These are phyloP conservation scores for Amniculicola lignicola DNA, from an alignment of 495 filamentous ascomycete species.

Conservation along the genomic window DNA sequence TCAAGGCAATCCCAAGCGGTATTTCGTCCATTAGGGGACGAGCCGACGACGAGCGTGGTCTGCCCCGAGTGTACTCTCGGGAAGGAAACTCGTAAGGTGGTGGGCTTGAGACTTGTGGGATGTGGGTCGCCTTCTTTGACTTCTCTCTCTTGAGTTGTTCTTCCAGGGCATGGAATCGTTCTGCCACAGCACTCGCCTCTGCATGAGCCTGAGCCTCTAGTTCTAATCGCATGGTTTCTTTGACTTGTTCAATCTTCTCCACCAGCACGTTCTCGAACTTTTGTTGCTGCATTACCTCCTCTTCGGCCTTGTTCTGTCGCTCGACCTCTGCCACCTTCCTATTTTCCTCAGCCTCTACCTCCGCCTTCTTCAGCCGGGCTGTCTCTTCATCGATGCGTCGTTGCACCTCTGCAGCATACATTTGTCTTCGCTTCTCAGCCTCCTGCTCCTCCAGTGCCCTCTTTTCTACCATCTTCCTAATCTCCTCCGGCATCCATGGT, in stretches of 20 bases:
- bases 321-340: slow-evolving; percentile 6
- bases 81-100: neutral
- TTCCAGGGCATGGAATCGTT: slow-evolving; percentile 18
- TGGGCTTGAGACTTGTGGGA: neutral
- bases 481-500: slow-evolving; percentile 60
- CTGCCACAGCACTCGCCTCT: slow-evolving; percentile 15
- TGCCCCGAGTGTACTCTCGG: slow-evolving; percentile 7
- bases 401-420: slow-evolving; percentile 27
- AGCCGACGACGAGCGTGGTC: slow-evolving; percentile 3
- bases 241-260: slow-evolving; percentile 28
- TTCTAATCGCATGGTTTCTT: slow-evolving; percentile 23
- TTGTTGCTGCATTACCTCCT: slow-evolving; percentile 23
- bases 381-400: slow-evolving; percentile 13
- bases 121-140: neutral
- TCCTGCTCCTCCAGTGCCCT: slow-evolving; percentile 48
- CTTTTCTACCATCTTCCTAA: slow-evolving; percentile 41
- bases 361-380: slow-evolving; percentile 14
- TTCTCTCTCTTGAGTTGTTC: slow-evolving; percentile 17
- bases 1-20: slow-evolving; percentile 50
- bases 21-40: slow-evolving; percentile 26
- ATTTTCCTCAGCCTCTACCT: slow-evolving; percentile 13
- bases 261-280: slow-evolving; percentile 13
- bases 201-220: slow-evolving; percentile 16
- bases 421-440: slow-evolving; percentile 19
- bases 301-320: slow-evolving; percentile 6